A percentile compares a stretch with the other conserved stretches of the same genome.
phyloP scores from a whole-genome alignment of 257 asterid genomes.

The Haberlea rhodopensis region DNA sequence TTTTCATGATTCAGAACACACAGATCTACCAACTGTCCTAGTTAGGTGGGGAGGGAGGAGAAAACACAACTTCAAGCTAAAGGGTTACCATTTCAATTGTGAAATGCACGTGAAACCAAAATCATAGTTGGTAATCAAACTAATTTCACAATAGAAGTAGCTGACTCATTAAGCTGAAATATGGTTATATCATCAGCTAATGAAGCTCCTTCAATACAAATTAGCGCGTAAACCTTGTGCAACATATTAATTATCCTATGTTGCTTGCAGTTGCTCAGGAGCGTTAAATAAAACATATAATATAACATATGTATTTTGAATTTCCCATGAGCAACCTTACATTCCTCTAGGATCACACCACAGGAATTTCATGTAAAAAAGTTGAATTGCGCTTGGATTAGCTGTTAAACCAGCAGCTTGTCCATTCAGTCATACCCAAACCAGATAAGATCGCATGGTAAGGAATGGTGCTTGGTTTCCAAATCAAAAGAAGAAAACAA shows the following conservation, averaged over 20 bases:
- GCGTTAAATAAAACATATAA: conserved; percentile 1
- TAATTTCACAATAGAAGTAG: conserved; percentile 17
- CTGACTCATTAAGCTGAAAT: background rate
- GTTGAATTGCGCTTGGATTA: background rate
- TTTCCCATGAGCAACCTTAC: conserved; percentile 11
- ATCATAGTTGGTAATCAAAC: background rate
- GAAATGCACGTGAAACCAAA: background rate
- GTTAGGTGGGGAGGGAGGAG: background rate
- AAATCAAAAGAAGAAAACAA: conserved; percentile 6
- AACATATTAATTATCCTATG: background rate
- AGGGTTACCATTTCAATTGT: conserved; percentile 3
- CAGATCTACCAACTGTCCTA: background rate
- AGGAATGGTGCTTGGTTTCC: conserved; percentile 16
- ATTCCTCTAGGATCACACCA: background rate
- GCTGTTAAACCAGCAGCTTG: conserved; percentile 4
- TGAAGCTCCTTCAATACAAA: conserved; percentile 10
- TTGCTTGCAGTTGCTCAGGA: conserved; percentile 3
- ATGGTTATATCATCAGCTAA: background rate
- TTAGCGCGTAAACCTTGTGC: background rate
- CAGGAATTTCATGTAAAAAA: background rate
- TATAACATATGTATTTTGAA: conserved; percentile 1
- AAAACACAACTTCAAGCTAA: conserved; percentile 3
- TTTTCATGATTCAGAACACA: conserved; percentile 1
- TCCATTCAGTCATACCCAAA: conserved; percentile 11
- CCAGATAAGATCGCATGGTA: background rate